These are phyloP conservation scores for Bothriochloa decipiens DNA, from an alignment of 176 grass and related monocot species.

Conservation along the genomic window DNA sequence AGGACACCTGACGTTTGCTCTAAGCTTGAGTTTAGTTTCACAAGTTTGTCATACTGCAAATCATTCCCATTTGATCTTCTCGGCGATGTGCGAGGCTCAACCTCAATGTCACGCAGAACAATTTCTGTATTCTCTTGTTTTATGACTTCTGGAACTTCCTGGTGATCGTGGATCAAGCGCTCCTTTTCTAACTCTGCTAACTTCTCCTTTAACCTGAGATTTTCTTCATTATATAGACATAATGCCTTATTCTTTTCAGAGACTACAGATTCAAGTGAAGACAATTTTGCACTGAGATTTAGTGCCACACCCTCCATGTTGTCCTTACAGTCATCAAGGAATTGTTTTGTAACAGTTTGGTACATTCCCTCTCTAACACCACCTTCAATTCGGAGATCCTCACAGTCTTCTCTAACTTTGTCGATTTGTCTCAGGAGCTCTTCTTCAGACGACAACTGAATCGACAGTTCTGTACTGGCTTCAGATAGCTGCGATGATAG, in stretches of 20 bases:
- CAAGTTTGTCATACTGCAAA: slow-evolving; percentile 46
- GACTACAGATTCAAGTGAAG: slow-evolving; percentile 54
- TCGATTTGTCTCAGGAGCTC: slow-evolving; percentile 63
- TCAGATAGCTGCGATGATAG: slow-evolving; percentile 71
- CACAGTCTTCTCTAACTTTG: slow-evolving; percentile 59
- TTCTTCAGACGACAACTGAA: slow-evolving; percentile 53
- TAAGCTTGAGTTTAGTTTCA: slow-evolving; percentile 50
- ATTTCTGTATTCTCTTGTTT: slow-evolving; percentile 54
- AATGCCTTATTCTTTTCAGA: slow-evolving; percentile 69
- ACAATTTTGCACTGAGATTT: slow-evolving; percentile 48
- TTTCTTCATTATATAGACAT: slow-evolving; percentile 58
- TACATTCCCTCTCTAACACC: slow-evolving; percentile 66
- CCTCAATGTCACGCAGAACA: slow-evolving; percentile 51
- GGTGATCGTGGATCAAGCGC: slow-evolving; percentile 22
- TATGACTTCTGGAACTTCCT: slow-evolving; percentile 55
- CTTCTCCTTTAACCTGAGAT: slow-evolving; percentile 63
- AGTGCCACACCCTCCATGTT: slow-evolving; percentile 53
- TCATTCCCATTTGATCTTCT: slow-evolving; percentile 40
- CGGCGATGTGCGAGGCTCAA: slow-evolving; percentile 38
- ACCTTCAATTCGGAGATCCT: slow-evolving; percentile 67
- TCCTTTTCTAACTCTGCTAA: slow-evolving; percentile 45
- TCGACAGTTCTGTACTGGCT: slow-evolving; percentile 56
- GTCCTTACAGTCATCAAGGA: slow-evolving; percentile 65
- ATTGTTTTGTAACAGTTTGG: slow-evolving; percentile 59
- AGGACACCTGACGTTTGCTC: slow-evolving; percentile 30